These are phyloP conservation scores for Herpetomonas samuelpessoai DNA, from an alignment of 208 protist species.

Conservation along the genomic window DNA sequence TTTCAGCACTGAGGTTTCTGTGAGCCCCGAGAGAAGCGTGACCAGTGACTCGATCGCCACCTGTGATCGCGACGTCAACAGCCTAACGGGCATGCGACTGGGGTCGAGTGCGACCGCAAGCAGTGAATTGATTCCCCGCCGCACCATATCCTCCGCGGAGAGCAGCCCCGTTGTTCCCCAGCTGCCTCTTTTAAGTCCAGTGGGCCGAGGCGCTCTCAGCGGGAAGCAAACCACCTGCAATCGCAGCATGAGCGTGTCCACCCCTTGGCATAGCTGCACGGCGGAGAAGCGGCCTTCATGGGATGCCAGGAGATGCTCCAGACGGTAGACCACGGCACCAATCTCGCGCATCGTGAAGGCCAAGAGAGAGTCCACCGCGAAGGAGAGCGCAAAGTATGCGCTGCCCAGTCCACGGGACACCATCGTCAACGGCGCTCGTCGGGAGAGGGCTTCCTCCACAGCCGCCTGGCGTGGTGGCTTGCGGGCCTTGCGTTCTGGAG, in stretches of 20 bases:
- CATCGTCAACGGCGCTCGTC: conserved; percentile 1
- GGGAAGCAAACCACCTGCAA: conserved; percentile 52
- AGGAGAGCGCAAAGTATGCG: conserved; percentile 75
- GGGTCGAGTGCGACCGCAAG: conserved; percentile 57
- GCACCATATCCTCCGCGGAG: conserved; percentile 17
- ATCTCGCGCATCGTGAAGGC: conserved; percentile 59
- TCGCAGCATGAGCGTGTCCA: conserved; percentile 62
- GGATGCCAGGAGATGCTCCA: conserved; percentile 38
- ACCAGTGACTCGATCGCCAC: conserved; percentile 72
- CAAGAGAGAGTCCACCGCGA: conserved; percentile 74
- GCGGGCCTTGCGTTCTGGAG: neutral
- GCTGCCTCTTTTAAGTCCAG: neutral
- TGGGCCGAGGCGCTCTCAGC: neutral
- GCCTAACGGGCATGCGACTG: conserved; percentile 40
- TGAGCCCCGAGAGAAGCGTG: conserved; percentile 34
- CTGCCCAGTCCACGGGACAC: conserved; percentile 56
- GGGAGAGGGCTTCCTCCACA: neutral
- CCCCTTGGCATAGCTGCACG: conserved; percentile 54
- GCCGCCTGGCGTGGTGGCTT: neutral
- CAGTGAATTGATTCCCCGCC: conserved; percentile 39
- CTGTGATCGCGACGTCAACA: conserved; percentile 45
- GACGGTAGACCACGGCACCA: conserved; percentile 36
- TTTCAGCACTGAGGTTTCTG: conserved; percentile 34
- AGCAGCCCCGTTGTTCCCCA: neutral
- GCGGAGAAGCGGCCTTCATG: conserved; percentile 30